Percentiles rank a stretch among this genome's conserved stretches.
These are phyloP conservation scores for Gracilaria domingensis DNA, from an alignment of 23 red algal genomes.

Conservation along the genomic window DNA sequence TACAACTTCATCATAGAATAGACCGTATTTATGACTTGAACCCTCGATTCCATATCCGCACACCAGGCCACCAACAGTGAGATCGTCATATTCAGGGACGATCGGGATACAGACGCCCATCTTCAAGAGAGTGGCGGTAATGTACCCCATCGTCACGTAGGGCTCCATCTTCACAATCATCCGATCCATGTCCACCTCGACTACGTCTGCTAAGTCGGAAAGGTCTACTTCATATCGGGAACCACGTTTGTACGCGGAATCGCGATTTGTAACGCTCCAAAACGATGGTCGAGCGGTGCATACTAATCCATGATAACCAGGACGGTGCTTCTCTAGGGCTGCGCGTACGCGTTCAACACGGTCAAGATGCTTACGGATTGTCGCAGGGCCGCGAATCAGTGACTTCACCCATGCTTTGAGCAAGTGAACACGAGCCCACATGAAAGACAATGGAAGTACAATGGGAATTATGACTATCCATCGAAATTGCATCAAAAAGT, in stretches of 20 bases:
- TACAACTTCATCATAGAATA: conserved; percentile 75
- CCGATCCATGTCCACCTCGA: conserved; percentile 59
- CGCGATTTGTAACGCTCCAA: conserved; percentile 63
- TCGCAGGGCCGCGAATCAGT: conserved; percentile 53
- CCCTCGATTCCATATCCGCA: conserved; percentile 77
- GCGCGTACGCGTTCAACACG: conserved; percentile 57
- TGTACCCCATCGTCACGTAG: conserved; percentile 73
- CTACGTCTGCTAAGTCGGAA: conserved; percentile 67
- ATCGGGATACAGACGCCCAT: conserved; percentile 71
- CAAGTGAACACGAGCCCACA: conserved; percentile 70
- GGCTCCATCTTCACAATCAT: conserved; percentile 76
- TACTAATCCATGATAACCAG: conserved; percentile 46
- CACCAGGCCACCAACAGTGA: conserved; percentile 76
- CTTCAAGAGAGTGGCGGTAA: conserved; percentile 65
- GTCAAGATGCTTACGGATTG: conserved; percentile 42
- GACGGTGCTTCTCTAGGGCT: conserved; percentile 3
- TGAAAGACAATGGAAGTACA: conserved; percentile 73
- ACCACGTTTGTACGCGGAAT: conserved; percentile 66
- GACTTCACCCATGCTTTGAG: conserved; percentile 49
- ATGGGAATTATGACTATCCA: conserved; percentile 75
- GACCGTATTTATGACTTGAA: conserved; percentile 81
- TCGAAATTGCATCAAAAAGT: conserved; percentile 72
- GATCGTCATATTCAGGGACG: conserved; percentile 76
- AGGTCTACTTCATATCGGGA: conserved; percentile 63
- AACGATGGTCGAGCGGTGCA: conserved; percentile 73